Evolutionary conservation across 2,329 filamentous ascomycete genomes (phyloP), one percentile per base, ranked within the genome.

Genomic region (Mycosphaerella arachidis): DNA sequence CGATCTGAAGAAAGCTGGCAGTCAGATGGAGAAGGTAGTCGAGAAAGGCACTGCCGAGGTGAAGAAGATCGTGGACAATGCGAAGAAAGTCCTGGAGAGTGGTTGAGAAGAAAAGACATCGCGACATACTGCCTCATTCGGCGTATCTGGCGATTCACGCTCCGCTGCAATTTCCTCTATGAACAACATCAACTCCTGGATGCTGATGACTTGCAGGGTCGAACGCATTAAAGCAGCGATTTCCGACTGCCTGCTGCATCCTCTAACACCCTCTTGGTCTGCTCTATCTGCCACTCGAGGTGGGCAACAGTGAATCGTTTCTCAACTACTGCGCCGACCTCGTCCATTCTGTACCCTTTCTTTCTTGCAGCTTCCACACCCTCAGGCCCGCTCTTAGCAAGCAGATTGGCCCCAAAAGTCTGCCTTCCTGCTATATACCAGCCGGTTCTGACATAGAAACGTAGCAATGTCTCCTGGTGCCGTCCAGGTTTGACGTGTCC

Each of bases 11-110:
- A 81, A 80, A 68, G 79, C 79, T 13, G 73, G 73, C 33, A 74
- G 74, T 66, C 61, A 70, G 65, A 82, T 82, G 80, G 79, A 82
- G 64, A 79, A 81, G 55, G 75, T 80, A 40, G 77, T 79, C 1
- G 79, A 81, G 72, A 80, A 76, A 68, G 78, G 77, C 3, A 72
- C 73, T 33, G 72, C 68, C 0, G 79, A 81, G 70, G 73, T 81
- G 24, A 81, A 81, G 75, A 75, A 75, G 69, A 76, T 81, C 60
- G 73, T 76, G 4, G 79, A 81, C 53, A 74, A 73, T 0, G 78
- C 78, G 27, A 81, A 77, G 72, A 79, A 74, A 71, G 78, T 79
- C 31, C 67, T 82, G 60, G 72, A 74, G 58, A 70, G 68, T 59
- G 69, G 65, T 30, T 70, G 61, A 64, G 45, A 18, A 43, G 7